Evolutionary conservation across 306 rosid species (phyloP).

Genomic region (Neltuma alba): DNA sequence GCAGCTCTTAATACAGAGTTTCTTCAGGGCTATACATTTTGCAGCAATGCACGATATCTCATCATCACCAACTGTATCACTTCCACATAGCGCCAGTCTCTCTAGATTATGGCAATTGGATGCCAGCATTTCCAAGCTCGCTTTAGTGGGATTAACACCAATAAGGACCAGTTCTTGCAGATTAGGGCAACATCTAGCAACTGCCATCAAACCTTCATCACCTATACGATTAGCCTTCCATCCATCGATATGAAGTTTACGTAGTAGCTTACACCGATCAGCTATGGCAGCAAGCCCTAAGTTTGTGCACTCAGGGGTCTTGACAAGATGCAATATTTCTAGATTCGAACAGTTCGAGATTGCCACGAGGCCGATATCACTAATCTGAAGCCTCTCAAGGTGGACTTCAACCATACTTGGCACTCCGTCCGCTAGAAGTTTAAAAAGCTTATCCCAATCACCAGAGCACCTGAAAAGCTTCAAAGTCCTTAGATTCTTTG

Average conservation of each 20-base stretch:
- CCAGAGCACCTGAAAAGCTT: conserved; percentile 92
- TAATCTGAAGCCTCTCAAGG: conserved; percentile 88
- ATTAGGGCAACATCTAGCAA: conserved; percentile 79
- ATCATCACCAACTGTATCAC: conserved; percentile 88
- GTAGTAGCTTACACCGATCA: conserved; percentile 73
- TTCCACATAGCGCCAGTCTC: conserved; percentile 90
- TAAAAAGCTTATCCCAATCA: conserved; percentile 90
- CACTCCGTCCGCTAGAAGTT: conserved; percentile 45
- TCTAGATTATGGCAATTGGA: conserved; percentile 84
- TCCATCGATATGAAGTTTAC: conserved; percentile 97
- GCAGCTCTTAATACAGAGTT: conserved; percentile 94
- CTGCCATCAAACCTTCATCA: conserved; percentile 78
- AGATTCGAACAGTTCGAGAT: conserved; percentile 70
- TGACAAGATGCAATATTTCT: conserved; percentile 92
- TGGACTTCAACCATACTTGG: conserved; percentile 74
- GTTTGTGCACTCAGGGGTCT: conserved; percentile 91
- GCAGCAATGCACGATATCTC: conserved; percentile 91
- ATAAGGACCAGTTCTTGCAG: conserved; percentile 90
- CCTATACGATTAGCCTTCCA: conserved; percentile 94
- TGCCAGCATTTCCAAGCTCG: conserved; percentile 81
- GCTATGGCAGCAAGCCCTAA: conserved; percentile 69
- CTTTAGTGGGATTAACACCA: conserved; percentile 84
- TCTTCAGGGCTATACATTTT: conserved; percentile 88
- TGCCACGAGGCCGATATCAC: conserved; percentile 74
- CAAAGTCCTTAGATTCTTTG: conserved; percentile 77